Evolutionary conservation across 23 red algal species (phyloP), one percentile per base, ranked within the genome.

Genomic region (Gracilaria gracilis): DNA sequence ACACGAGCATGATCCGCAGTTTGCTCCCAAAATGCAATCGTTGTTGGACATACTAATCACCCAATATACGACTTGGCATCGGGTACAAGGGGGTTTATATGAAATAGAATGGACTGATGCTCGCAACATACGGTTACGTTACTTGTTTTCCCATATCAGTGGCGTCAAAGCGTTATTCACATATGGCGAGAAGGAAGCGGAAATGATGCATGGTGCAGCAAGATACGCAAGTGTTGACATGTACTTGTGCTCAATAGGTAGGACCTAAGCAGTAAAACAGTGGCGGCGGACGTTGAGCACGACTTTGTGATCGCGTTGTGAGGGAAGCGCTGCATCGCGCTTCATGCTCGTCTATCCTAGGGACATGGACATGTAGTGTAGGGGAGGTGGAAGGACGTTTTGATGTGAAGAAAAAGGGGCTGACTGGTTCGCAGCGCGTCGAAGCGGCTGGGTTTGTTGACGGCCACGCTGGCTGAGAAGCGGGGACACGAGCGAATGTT

Each of bases 271-370:
- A 36, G 65, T 20, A 23, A 72, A n/a, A 14, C 39, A 28, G 79
- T 64, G 4, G 32, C 27, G 16, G 44, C 84, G 15, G 53, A 78
- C 13, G 8, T 88, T 17, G 31, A 78, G 5, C 34, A 69, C 14
- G 84, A 44, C 3, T 48, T 88, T 25, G 55, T 17, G 17, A 17
- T 59, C 1, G 55, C 79, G n/a, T 14, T 13, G 17, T 42, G 79
- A 25, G 74, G 49, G 24, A 8, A 3, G 37, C 13, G 4, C 0
- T 88, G 44, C 69, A 25, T 88, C 16, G 59, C 84, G 2, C 37
- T 88, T 4, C 84, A 88, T 34, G 84, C 84, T 12, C 59, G 84
- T 28, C 23, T 88, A 39, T 67, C 69, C 9, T 59, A 75, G 24
- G 84, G n/a, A n/a, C n/a, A n/a, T n/a, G n/a, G n/a, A n/a, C n/a